Evolutionary conservation across 441 rosid species (phyloP).

Genomic region (Euphorbia neoarborescens): DNA sequence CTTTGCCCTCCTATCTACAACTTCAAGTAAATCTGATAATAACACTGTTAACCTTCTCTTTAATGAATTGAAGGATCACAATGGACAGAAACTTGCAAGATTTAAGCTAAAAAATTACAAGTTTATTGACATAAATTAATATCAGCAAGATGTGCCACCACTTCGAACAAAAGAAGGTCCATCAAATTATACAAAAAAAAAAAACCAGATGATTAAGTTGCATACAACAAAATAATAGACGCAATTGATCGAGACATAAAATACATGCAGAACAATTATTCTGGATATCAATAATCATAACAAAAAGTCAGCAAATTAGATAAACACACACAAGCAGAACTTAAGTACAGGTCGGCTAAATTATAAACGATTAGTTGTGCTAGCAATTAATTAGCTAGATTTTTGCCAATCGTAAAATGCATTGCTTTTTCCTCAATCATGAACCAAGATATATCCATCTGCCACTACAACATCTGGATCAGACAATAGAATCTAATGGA

Average conservation of each 20-base stretch:
- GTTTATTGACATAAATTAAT: background rate
- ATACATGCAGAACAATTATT: background rate
- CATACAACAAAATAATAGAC: background rate
- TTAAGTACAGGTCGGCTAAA: background rate
- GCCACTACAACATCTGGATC: background rate
- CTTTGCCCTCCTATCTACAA: constrained; percentile 95
- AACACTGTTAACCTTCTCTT: background rate
- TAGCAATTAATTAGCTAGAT: background rate
- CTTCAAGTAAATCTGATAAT: constrained; percentile 77
- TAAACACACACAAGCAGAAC: background rate
- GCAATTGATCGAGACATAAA: background rate
- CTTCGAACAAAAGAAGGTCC: background rate
- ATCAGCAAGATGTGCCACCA: background rate
- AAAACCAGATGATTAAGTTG: background rate
- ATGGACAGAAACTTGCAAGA: background rate
- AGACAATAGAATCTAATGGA: background rate
- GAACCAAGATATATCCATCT: background rate
- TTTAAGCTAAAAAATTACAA: background rate
- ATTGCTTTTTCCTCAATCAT: background rate
- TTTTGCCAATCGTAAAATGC: background rate
- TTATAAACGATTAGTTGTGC: background rate
- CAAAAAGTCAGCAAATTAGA: constrained; percentile 9
- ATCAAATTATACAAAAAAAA: background rate
- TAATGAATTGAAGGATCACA: background rate
- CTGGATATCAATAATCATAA: background rate